Evolutionary conservation across 2,329 filamentous ascomycete species (phyloP).

Genomic region (Sclerotinia trifoliorum): DNA sequence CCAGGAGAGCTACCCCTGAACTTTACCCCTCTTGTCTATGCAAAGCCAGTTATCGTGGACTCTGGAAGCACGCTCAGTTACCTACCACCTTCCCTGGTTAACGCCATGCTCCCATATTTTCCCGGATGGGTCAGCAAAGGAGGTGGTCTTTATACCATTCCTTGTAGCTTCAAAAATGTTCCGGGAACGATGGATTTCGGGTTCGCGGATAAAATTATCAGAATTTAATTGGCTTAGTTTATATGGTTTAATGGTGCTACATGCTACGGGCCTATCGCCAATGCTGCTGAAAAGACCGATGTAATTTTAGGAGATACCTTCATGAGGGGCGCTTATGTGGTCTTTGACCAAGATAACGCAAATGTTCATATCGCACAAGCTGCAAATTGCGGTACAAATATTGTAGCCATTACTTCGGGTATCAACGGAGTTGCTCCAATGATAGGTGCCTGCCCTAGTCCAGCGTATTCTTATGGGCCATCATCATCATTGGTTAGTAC

Average conservation of each 20-base stretch:
- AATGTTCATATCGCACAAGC: slow-evolving; percentile 28
- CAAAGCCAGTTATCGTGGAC: slow-evolving; percentile 27
- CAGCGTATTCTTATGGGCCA: slow-evolving; percentile 4
- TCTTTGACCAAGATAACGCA: slow-evolving; percentile 31
- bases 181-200: slow-evolving; percentile 28
- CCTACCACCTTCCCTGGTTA: slow-evolving; percentile 25
- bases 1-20: slow-evolving; percentile 9
- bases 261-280: slow-evolving; percentile 19
- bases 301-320: slow-evolving; percentile 25
- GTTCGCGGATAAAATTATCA: slow-evolving; percentile 26
- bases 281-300: slow-evolving; percentile 18
- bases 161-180: slow-evolving; percentile 17
- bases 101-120: slow-evolving; percentile 26
- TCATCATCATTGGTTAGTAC: background rate
- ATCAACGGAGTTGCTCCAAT: slow-evolving; percentile 28
- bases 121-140: slow-evolving; percentile 24
- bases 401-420: slow-evolving; percentile 26
- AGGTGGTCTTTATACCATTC: slow-evolving; percentile 25
- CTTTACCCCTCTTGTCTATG: background rate
- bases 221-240: slow-evolving; percentile 27
- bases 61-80: slow-evolving; percentile 27
- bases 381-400: slow-evolving; percentile 28
- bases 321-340: slow-evolving; percentile 28
- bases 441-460: slow-evolving; percentile 24
- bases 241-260: slow-evolving; percentile 25